Percentiles rank a stretch among this genome's conserved stretches.
phyloP scores from a whole-genome alignment of 2,329 filamentous ascomycete species.

The Albifimbria verrucaria region DNA sequence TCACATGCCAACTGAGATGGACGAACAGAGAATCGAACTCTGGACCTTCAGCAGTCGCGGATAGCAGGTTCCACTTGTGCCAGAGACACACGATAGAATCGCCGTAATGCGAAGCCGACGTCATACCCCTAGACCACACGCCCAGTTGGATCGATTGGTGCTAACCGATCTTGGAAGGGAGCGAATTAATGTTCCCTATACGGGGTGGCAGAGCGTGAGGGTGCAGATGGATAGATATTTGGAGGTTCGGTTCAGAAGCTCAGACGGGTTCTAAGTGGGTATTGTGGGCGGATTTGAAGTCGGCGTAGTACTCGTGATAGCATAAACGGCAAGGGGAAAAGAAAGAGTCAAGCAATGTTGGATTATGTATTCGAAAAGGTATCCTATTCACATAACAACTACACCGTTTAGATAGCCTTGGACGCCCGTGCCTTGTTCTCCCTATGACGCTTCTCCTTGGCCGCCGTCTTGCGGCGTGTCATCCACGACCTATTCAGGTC shows the following conservation, averaged over 20 bases:
- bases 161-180: background rate
- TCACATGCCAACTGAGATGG: slow-evolving; percentile 10
- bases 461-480: slow-evolving; percentile 56
- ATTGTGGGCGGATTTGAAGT: too few species aligned
- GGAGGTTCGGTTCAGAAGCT: too few species aligned
- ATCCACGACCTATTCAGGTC: slow-evolving; percentile 66
- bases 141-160: slow-evolving; percentile 4
- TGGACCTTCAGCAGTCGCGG: slow-evolving; percentile 18
- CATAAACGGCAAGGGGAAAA: too few species aligned
- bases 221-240: too few species aligned
- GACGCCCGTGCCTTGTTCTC: slow-evolving; percentile 58
- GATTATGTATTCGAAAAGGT: background rate
- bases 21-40: slow-evolving; percentile 22
- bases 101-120: slow-evolving; percentile 18
- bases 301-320: too few species aligned
- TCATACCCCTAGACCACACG: slow-evolving; percentile 22
- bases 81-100: background rate
- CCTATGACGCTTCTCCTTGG: slow-evolving; percentile 64
- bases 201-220: too few species aligned
- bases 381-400: background rate
- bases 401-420: slow-evolving; percentile 27
- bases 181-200: background rate
- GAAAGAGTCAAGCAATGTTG: too few species aligned
- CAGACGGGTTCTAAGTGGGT: too few species aligned
- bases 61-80: too few species aligned